phyloP scores from a whole-genome alignment of 176 grass and related monocot genomes.

The Carex littledalei region DNA sequence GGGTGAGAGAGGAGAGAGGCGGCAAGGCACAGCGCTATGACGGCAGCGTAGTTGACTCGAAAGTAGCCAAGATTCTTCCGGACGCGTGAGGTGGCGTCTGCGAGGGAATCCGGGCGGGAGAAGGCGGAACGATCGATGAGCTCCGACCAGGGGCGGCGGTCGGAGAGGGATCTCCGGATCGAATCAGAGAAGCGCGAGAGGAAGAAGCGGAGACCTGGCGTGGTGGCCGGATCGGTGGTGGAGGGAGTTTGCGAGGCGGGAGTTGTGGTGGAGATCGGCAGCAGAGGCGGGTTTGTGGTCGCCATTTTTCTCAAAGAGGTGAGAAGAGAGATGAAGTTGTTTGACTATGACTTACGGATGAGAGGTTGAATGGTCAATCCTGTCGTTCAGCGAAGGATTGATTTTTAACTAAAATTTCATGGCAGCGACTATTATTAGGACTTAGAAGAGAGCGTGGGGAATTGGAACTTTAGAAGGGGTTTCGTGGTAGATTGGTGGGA shows the following conservation, averaged over 20 bases:
- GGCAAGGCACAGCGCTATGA: constrained; percentile 59
- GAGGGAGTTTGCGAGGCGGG: constrained; percentile 12
- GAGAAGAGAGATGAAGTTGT: background rate
- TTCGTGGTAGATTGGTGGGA: background rate
- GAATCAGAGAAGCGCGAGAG: constrained; percentile 52
- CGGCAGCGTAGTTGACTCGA: constrained; percentile 88
- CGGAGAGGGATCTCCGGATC: constrained; percentile 49
- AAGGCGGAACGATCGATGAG: constrained; percentile 81
- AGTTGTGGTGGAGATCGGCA: constrained; percentile 54
- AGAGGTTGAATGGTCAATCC: background rate
- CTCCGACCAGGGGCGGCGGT: constrained; percentile 75
- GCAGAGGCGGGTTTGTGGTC: constrained; percentile 38
- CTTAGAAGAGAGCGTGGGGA: constrained; percentile 2
- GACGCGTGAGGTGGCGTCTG: constrained; percentile 75
- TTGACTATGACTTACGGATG: background rate
- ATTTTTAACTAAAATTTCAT: background rate
- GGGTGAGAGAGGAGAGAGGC: constrained; percentile 70
- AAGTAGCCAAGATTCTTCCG: constrained; percentile 86
- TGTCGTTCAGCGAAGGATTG: background rate
- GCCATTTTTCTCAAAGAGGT: constrained; percentile 15
- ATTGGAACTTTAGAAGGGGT: background rate
- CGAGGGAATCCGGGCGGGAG: constrained; percentile 58
- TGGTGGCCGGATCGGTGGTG: constrained; percentile 11
- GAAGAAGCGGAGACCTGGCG: constrained; percentile 63
- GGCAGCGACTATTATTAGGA: constrained; percentile 34